Evolutionary conservation across 2,329 filamentous ascomycete species (phyloP).

Genomic region (Penicillium expansum): DNA sequence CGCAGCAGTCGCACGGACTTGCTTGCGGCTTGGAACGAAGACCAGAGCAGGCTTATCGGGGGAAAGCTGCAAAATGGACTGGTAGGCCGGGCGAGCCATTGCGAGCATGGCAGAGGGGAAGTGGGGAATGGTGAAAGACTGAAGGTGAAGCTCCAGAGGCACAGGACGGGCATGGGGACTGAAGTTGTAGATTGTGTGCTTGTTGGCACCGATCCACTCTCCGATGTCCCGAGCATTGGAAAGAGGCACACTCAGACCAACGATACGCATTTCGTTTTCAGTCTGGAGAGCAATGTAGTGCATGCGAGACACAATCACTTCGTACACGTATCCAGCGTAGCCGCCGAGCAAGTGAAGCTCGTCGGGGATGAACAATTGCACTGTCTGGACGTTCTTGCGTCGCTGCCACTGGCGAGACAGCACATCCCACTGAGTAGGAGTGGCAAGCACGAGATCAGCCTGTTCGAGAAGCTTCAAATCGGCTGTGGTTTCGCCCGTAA

Average conservation of each 20-base stretch:
- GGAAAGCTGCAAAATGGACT: constrained; percentile 83
- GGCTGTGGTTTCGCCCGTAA: constrained; percentile 87
- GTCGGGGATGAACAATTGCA: constrained; percentile 90
- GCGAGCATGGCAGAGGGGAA: constrained; percentile 98
- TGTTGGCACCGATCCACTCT: constrained; percentile 96
- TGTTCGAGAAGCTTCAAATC: constrained; percentile 85
- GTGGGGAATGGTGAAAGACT: constrained; percentile 92
- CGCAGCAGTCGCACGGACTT: constrained; percentile 80
- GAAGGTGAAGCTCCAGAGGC: constrained; percentile 88
- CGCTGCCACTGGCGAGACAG: constrained; percentile 95
- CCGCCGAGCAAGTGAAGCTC: constrained; percentile 92
- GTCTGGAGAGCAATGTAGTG: constrained; percentile 90
- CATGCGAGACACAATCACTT: constrained; percentile 96
- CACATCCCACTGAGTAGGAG: constrained; percentile 92
- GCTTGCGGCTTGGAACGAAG: constrained; percentile 91
- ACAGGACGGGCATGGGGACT: constrained; percentile 86
- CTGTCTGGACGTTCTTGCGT: constrained; percentile 88
- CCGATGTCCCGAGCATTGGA: constrained; percentile 91
- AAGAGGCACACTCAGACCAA: constrained; percentile 87
- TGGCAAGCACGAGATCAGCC: constrained; percentile 87
- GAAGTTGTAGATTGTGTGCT: constrained; percentile 99
- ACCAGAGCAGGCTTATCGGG: constrained; percentile 84
- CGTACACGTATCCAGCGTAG: constrained; percentile 82
- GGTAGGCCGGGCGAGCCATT: constrained; percentile 93
- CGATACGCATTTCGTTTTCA: constrained; percentile 77